Evolutionary conservation across 371 early-diverging fungal species (phyloP).

Genomic region (Parasitella parasitica): DNA sequence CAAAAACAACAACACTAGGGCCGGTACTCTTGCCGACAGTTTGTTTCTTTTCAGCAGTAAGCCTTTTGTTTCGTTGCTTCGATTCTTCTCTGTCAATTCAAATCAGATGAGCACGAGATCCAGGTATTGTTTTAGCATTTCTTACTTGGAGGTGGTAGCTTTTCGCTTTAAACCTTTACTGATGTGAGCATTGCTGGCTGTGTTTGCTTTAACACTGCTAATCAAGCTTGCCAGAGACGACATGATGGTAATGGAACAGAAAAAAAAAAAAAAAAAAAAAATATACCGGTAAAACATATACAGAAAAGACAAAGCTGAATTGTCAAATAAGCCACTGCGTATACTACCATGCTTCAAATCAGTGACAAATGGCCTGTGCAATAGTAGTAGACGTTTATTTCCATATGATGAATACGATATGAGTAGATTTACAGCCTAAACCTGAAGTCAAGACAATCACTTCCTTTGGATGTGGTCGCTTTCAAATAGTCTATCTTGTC

Average conservation of each 20-base stretch:
- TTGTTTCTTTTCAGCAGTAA: not conserved
- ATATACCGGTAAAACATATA: too few species aligned
- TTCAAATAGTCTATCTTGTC: constrained; percentile 26
- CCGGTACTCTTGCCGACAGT: constrained; percentile 1
- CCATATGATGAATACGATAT: not conserved
- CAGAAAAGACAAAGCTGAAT: too few species aligned
- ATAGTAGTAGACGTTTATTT: too few species aligned
- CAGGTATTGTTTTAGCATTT: not conserved
- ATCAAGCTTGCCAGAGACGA: constrained; percentile 41
- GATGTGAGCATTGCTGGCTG: constrained; percentile 30
- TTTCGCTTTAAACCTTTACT: constrained; percentile 30
- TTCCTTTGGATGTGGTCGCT: constrained; percentile 33
- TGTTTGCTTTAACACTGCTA: constrained; percentile 41
- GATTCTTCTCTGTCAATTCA: not conserved
- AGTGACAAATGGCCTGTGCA: too few species aligned
- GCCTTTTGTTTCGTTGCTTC: constrained; percentile 4
- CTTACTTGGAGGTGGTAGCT: constrained; percentile 14
- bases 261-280: not conserved
- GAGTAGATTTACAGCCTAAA: constrained; percentile 23
- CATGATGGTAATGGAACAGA: constrained; percentile 11
- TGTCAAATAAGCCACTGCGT: not conserved
- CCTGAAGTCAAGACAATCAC: constrained; percentile 37
- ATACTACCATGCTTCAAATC: too few species aligned
- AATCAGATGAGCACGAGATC: too few species aligned
- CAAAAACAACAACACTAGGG: constrained; percentile 46